A percentile compares a stretch with the other conserved stretches of the same genome.
These are phyloP conservation scores for Apiospora marii DNA, from an alignment of 2,329 filamentous ascomycete genomes.

Conservation along the genomic window DNA sequence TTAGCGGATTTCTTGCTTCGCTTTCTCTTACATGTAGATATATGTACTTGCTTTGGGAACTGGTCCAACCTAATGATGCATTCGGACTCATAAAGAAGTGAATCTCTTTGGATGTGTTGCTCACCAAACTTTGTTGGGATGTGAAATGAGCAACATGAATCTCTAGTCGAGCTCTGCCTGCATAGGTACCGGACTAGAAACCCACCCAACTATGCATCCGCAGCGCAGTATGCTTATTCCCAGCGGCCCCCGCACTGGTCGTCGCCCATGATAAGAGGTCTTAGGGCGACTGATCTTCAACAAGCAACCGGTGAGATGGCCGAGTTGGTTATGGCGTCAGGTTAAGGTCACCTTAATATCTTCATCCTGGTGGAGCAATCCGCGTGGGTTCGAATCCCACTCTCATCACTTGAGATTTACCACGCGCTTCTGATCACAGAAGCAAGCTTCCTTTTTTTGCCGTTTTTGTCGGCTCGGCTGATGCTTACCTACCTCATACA, in stretches of 20 bases:
- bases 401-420: constrained; percentile 31
- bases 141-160: too few relatives aligned
- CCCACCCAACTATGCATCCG: background rate
- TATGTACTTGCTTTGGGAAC: background rate
- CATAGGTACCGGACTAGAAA: background rate
- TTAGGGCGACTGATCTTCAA: background rate
- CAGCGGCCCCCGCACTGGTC: background rate
- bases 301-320: constrained; percentile 21
- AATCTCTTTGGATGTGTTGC: background rate
- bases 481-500: too few relatives aligned
- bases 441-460: background rate
- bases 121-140: background rate
- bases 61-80: background rate
- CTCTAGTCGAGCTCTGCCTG: too few relatives aligned
- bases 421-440: background rate
- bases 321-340: constrained; percentile 23
- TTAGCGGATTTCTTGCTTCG: background rate
- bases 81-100: background rate
- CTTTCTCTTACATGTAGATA: background rate
- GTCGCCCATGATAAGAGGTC: background rate
- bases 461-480: background rate
- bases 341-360: constrained; percentile 23
- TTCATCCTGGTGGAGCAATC: constrained; percentile 29
- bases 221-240: background rate
- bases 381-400: constrained; percentile 41